phyloP scores from a whole-genome alignment of 352 stramenopile genomes.

The Globisporangium emineosum region DNA sequence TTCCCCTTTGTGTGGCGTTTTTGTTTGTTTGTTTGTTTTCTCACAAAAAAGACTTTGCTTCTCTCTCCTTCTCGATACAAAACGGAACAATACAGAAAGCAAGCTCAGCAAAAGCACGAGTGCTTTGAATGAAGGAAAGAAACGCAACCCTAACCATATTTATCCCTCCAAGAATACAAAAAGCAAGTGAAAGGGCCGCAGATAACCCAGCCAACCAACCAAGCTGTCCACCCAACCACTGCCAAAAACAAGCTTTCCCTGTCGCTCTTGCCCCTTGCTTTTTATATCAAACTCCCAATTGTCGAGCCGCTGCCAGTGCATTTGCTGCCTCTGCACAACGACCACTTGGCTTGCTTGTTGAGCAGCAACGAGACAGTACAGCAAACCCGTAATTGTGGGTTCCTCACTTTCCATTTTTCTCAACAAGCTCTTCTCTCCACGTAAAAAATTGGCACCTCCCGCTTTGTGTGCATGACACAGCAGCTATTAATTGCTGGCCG shows the following conservation, averaged over 20 bases:
- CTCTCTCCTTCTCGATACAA: slow-evolving; percentile 8
- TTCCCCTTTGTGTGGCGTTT: neutral
- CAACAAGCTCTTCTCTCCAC: too few species aligned
- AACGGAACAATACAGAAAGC: slow-evolving; percentile 10
- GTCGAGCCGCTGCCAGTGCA: too few species aligned
- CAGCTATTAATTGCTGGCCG: too few species aligned
- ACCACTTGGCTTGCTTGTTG: too few species aligned
- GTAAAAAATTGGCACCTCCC: too few species aligned
- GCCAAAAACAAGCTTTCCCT: neutral
- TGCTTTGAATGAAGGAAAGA: neutral
- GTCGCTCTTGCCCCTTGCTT: neutral
- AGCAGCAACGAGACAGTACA: too few species aligned
- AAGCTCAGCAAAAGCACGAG: neutral
- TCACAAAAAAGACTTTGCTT: neutral
- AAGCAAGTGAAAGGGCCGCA: neutral
- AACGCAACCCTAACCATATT: neutral
- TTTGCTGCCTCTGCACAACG: too few species aligned
- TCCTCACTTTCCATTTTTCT: too few species aligned
- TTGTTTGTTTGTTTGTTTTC: slow-evolving; percentile 7
- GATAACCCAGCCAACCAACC: neutral
- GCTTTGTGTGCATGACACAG: too few species aligned
- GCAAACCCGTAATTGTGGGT: too few species aligned
- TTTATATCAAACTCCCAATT: too few species aligned
- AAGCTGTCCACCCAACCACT: neutral
- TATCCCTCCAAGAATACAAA: neutral